Evolutionary conservation across 768 basidiomycete genomes (phyloP).

Genomic region (Cyclocybe cylindracea): DNA sequence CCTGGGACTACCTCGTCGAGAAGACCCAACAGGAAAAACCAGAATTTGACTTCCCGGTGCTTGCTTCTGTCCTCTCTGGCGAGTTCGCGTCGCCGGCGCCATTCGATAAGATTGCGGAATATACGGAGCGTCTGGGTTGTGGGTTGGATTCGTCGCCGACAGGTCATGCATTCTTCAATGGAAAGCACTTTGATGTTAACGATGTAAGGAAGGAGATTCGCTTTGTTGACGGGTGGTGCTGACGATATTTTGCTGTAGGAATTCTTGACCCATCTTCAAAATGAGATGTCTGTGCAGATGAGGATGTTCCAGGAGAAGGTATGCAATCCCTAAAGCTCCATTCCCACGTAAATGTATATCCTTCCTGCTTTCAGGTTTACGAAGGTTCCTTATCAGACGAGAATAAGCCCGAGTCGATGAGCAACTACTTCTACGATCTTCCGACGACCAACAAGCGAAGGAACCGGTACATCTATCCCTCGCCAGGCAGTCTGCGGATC

Average conservation of each 20-base stretch:
- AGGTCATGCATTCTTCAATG: constrained; percentile 87
- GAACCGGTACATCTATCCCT: constrained; percentile 75
- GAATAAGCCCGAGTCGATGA: constrained; percentile 43
- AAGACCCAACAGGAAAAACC: constrained; percentile 27
- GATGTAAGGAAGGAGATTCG: constrained; percentile 49
- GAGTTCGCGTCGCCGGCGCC: constrained; percentile 30
- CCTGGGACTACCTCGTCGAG: constrained; percentile 38
- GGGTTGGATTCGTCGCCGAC: constrained; percentile 33
- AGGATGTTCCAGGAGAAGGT: constrained; percentile 77
- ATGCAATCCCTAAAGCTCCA: constrained; percentile 9
- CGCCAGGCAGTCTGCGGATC: constrained; percentile 47
- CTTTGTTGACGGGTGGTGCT: background rate
- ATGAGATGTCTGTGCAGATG: constrained; percentile 57
- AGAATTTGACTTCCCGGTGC: constrained; percentile 18
- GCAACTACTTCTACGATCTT: constrained; percentile 88
- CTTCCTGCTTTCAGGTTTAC: constrained; percentile 51
- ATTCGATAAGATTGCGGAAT: constrained; percentile 49
- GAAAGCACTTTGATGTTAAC: constrained; percentile 70
- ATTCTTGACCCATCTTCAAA: constrained; percentile 65
- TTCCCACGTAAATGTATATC: background rate
- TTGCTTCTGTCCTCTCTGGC: constrained; percentile 21
- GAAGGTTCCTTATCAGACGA: constrained; percentile 56
- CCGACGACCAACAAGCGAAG: constrained; percentile 69
- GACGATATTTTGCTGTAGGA: constrained; percentile 39
- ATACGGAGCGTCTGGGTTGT: constrained; percentile 60